Percentiles rank a stretch among this genome's conserved stretches.
phyloP scores from a whole-genome alignment of 2,329 filamentous ascomycete genomes.

The Fusarium xylarioides region DNA sequence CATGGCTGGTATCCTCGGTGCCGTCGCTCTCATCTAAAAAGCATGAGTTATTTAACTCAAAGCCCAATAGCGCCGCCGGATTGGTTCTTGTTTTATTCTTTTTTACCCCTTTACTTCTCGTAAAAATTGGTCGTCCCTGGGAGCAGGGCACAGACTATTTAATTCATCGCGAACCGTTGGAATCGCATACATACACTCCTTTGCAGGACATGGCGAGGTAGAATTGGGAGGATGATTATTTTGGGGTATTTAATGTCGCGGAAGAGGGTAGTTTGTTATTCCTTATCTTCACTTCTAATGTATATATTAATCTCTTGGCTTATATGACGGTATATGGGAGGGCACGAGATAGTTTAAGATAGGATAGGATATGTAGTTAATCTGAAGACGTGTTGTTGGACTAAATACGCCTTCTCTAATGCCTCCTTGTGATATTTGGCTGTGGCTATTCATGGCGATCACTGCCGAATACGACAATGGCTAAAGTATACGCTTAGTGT shows the following conservation, averaged over 20 bases:
- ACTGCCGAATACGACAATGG: not conserved
- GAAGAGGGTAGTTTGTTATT: slow-evolving; percentile 7
- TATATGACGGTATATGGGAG: not conserved
- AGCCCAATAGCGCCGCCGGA: slow-evolving; percentile 2
- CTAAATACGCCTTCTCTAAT: not conserved
- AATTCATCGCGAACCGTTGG: slow-evolving; percentile 16
- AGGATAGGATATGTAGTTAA: slow-evolving; percentile 33
- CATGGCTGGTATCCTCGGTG: slow-evolving; percentile 51
- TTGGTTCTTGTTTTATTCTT: slow-evolving; percentile 17
- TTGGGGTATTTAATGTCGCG: slow-evolving; percentile 21
- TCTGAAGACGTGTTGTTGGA: slow-evolving; percentile 25
- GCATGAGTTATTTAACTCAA: not conserved
- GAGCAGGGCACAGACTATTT: slow-evolving; percentile 16
- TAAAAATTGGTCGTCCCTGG: slow-evolving; percentile 19
- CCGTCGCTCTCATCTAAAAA: slow-evolving; percentile 49
- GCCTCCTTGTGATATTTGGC: not conserved
- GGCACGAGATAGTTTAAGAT: not conserved
- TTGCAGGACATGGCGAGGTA: slow-evolving; percentile 8
- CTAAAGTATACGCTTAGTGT: not conserved
- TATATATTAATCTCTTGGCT: slow-evolving; percentile 23
- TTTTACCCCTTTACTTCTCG: slow-evolving; percentile 11
- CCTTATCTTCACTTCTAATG: slow-evolving; percentile 21
- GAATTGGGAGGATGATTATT: slow-evolving; percentile 6
- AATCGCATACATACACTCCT: slow-evolving; percentile 27
- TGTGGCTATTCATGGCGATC: not conserved